phyloP scores from a whole-genome alignment of 2,329 filamentous ascomycete genomes.

The Leptographium procerum region DNA sequence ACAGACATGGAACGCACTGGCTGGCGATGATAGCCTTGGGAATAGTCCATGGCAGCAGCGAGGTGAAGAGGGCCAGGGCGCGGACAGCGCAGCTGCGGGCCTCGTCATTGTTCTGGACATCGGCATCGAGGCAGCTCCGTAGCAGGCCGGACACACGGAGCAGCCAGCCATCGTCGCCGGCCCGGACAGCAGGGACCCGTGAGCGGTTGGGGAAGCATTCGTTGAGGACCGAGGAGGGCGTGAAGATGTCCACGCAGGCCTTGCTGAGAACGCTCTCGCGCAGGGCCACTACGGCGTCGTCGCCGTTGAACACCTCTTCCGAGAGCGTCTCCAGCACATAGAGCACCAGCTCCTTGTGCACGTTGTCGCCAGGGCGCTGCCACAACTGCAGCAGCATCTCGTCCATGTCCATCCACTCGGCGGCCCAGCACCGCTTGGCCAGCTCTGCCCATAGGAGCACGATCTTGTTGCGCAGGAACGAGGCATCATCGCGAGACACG shows the following conservation, averaged over 20 bases:
- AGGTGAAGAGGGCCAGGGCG: slow-evolving; percentile 64
- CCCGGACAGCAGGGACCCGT: slow-evolving; percentile 56
- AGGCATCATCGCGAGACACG: slow-evolving; percentile 60
- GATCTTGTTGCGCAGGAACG: slow-evolving; percentile 85
- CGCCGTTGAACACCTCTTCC: slow-evolving; percentile 85
- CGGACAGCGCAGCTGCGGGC: slow-evolving; percentile 63
- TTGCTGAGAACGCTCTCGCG: slow-evolving; percentile 77
- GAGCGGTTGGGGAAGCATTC: slow-evolving; percentile 69
- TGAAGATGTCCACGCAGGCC: slow-evolving; percentile 88
- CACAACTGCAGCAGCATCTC: slow-evolving; percentile 69
- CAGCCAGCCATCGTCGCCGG: slow-evolving; percentile 79
- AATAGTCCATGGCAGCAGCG: slow-evolving; percentile 78
- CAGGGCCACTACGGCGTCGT: slow-evolving; percentile 75
- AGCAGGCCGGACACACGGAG: slow-evolving; percentile 65
- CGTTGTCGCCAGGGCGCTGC: slow-evolving; percentile 52
- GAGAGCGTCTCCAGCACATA: slow-evolving; percentile 83
- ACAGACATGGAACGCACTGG: slow-evolving; percentile 58
- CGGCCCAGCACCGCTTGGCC: slow-evolving; percentile 85
- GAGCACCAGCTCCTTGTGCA: slow-evolving; percentile 75
- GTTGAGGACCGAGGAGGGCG: slow-evolving; percentile 60
- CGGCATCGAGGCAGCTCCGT: slow-evolving; percentile 56
- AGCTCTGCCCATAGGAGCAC: slow-evolving; percentile 91
- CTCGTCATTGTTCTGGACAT: slow-evolving; percentile 52
- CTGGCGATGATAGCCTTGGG: slow-evolving; percentile 67
- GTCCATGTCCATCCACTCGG: slow-evolving; percentile 94